These are phyloP conservation scores for Lophiotrema nucula DNA, from an alignment of 495 filamentous ascomycete species.

Conservation along the genomic window DNA sequence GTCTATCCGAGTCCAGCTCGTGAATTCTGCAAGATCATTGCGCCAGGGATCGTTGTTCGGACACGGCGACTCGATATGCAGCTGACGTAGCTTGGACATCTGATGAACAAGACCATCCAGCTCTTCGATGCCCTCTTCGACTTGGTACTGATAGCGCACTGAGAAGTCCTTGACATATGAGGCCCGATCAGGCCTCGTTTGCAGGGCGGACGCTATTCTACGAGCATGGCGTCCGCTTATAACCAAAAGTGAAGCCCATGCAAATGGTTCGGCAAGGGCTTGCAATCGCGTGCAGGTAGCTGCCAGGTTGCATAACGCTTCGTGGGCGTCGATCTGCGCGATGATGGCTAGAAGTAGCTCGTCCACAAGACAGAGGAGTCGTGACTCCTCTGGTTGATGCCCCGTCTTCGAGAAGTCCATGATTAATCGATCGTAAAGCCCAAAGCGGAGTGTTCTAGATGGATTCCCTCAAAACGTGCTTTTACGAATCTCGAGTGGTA, in stretches of 20 bases:
- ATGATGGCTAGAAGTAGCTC: conserved; percentile 30
- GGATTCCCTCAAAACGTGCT: too few species aligned
- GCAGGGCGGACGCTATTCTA: background rate
- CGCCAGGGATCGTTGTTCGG: conserved; percentile 21
- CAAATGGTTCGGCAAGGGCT: conserved; percentile 23
- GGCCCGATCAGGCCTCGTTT: background rate
- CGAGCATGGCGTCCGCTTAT: conserved; percentile 5
- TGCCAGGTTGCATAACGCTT: conserved; percentile 18
- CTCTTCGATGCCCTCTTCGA: conserved; percentile 15
- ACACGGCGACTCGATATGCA: conserved; percentile 28
- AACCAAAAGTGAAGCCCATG: conserved; percentile 23
- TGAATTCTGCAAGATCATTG: background rate
- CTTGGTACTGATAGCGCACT: conserved; percentile 9
- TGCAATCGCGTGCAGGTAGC: conserved; percentile 18
- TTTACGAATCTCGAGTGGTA: too few species aligned
- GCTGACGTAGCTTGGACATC: conserved; percentile 20
- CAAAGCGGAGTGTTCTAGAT: too few species aligned
- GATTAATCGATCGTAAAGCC: too few species aligned
- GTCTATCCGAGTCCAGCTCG: conserved; percentile 13
- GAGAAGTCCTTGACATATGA: conserved; percentile 13
- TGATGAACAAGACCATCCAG: conserved; percentile 3
- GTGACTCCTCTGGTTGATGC: background rate
- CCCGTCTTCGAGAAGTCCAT: too few species aligned
- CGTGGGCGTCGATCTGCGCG: conserved; percentile 19
- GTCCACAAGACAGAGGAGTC: conserved; percentile 15